A percentile compares a stretch with the other conserved stretches of the same genome.
These are phyloP conservation scores for Mucor mucedo DNA, from an alignment of 371 early-diverging fungal genomes.

Conservation along the genomic window DNA sequence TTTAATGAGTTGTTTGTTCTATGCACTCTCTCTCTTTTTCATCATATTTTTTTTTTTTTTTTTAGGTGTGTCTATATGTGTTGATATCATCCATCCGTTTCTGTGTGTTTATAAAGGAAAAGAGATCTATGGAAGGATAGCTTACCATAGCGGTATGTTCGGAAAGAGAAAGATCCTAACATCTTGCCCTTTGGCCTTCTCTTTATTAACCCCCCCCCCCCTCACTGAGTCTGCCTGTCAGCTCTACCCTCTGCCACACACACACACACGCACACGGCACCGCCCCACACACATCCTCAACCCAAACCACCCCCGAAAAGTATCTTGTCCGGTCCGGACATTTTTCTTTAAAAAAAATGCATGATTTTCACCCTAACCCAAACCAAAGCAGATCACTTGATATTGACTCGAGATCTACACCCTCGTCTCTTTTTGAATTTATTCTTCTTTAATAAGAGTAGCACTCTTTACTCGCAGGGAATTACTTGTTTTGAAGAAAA, in stretches of 20 bases:
- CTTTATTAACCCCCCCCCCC: neutral
- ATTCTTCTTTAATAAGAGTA: no score
- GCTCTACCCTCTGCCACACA: neutral
- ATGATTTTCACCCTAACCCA: neutral
- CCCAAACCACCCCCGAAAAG: neutral
- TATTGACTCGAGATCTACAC: no score
- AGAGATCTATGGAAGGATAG: neutral
- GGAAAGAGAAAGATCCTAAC: constrained; percentile 32
- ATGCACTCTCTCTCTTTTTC: neutral
- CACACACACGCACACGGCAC: no score
- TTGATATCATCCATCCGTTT: constrained; percentile 18
- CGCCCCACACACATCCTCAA: neutral
- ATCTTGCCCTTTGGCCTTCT: constrained; percentile 5
- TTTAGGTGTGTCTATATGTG: constrained; percentile 2
- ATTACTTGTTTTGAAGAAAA: neutral
- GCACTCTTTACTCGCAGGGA: no score
- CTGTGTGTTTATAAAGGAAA: neutral
- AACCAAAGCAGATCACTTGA: no score
- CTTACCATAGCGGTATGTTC: constrained; percentile 35
- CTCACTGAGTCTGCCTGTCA: neutral
- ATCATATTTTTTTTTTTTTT: neutral
- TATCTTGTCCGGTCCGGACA: constrained; percentile 4
- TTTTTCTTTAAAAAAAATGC: neutral
- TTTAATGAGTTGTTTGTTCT: neutral
- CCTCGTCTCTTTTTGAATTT: no score